A percentile compares a stretch with the other conserved stretches of the same genome.
phyloP scores from a whole-genome alignment of 805 yeast genomes.

The Sugiyamaella lignohabitans region DNA sequence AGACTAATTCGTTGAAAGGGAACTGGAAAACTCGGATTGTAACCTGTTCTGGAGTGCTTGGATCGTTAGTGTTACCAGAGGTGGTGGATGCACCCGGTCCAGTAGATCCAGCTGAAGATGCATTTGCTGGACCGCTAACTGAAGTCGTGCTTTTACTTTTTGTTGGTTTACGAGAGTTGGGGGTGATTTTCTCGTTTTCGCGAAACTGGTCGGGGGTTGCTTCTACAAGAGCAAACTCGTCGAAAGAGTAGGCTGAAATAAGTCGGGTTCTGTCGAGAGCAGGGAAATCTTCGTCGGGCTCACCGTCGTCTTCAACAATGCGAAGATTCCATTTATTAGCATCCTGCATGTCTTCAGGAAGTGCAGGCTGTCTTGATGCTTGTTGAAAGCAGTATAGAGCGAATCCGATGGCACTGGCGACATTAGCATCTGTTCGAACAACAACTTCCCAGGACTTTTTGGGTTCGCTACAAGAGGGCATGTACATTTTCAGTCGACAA shows the following conservation, averaged over 20 bases:
- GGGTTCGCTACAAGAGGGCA: slow-evolving; percentile 30
- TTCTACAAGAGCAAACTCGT: slow-evolving; percentile 70
- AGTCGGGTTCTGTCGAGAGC: slow-evolving; percentile 63
- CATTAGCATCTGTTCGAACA: slow-evolving; percentile 37
- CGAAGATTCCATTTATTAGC: slow-evolving; percentile 73
- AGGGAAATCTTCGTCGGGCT: slow-evolving; percentile 86
- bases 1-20: slow-evolving; percentile 29
- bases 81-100: slow-evolving; percentile 2
- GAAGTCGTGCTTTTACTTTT: slow-evolving; percentile 6
- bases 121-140: neutral
- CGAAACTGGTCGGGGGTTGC: slow-evolving; percentile 37
- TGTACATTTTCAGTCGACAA: slow-evolving; percentile 29
- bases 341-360: slow-evolving; percentile 32
- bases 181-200: slow-evolving; percentile 31
- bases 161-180: slow-evolving; percentile 23
- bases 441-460: slow-evolving; percentile 28
- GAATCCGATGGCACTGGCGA: slow-evolving; percentile 52
- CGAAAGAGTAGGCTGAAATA: slow-evolving; percentile 67
- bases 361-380: slow-evolving; percentile 24
- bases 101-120: neutral
- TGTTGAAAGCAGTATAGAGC: slow-evolving; percentile 35
- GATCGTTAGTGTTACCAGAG: neutral
- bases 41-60: slow-evolving; percentile 7
- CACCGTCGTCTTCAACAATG: slow-evolving; percentile 88
- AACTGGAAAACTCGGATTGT: slow-evolving; percentile 26